These are phyloP conservation scores for Cochlearia excelsa DNA, from an alignment of 345 rosid genomes.

Conservation along the genomic window DNA sequence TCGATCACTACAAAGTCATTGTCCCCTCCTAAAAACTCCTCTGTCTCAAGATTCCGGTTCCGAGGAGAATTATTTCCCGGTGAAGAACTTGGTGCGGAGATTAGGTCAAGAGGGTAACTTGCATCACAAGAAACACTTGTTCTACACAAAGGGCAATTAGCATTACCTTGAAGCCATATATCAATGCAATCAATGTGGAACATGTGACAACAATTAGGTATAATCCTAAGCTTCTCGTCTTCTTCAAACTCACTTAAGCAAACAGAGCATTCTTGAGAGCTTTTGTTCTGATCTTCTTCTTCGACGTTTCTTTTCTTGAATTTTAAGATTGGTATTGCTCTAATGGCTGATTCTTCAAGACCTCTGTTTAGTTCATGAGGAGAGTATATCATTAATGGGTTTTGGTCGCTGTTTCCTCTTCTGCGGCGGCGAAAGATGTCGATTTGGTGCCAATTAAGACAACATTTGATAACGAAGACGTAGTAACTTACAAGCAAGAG, in stretches of 20 bases:
- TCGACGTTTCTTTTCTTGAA: slow-evolving; percentile 62
- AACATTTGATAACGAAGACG: slow-evolving; percentile 82
- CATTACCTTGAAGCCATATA: slow-evolving; percentile 84
- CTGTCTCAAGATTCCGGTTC: slow-evolving; percentile 27
- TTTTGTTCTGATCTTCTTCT: slow-evolving; percentile 41
- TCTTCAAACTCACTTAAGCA: slow-evolving; percentile 87
- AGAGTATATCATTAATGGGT: slow-evolving; percentile 47
- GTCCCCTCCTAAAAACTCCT: slow-evolving; percentile 39
- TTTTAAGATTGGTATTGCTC: slow-evolving; percentile 71
- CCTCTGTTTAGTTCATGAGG: slow-evolving; percentile 53
- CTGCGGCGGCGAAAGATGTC: slow-evolving; percentile 53
- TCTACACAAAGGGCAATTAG: slow-evolving; percentile 92
- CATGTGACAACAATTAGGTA: slow-evolving; percentile 80
- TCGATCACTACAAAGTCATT: slow-evolving; percentile 81
- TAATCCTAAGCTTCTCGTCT: slow-evolving; percentile 70
- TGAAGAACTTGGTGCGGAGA: slow-evolving; percentile 48
- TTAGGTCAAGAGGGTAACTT: slow-evolving; percentile 40
- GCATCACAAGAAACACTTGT: slow-evolving; percentile 59
- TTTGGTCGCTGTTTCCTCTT: slow-evolving; percentile 40
- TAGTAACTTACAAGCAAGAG: slow-evolving; percentile 87
- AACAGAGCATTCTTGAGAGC: slow-evolving; percentile 71
- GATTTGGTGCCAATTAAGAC: slow-evolving; percentile 80
- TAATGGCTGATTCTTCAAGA: slow-evolving; percentile 70
- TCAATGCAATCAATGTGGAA: slow-evolving; percentile 94
- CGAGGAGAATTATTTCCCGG: slow-evolving; percentile 40